These are phyloP conservation scores for Coleophoma eucalyptorum DNA, from an alignment of 2,329 filamentous ascomycete genomes.

Conservation along the genomic window DNA sequence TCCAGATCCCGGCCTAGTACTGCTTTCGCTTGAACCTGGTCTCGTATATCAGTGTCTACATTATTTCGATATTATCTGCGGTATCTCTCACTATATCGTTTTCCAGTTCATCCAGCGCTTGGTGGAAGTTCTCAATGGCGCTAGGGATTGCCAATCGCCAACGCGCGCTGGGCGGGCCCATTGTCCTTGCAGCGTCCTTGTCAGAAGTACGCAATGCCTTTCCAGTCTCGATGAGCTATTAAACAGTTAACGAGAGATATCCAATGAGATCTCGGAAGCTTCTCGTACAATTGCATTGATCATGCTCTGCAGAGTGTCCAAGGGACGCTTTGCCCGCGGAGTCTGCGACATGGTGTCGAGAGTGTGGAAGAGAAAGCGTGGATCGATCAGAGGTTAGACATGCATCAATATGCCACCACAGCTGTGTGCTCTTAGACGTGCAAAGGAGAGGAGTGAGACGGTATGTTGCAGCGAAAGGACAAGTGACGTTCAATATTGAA, in stretches of 20 bases:
- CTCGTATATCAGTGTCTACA: constrained; percentile 3
- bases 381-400: not conserved
- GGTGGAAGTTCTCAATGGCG: constrained; percentile 34
- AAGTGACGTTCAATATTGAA: too few relatives aligned
- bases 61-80: not conserved
- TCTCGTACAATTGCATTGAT: constrained; percentile 51
- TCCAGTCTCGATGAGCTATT: constrained; percentile 54
- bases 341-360: constrained; percentile 13
- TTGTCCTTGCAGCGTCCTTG: constrained; percentile 39
- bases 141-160: constrained; percentile 21
- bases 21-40: constrained; percentile 48
- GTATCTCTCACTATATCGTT: constrained; percentile 46
- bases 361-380: not conserved
- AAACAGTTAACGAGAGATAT: constrained; percentile 4
- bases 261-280: not conserved
- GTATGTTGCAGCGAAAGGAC: too few relatives aligned
- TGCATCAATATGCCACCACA: too few relatives aligned
- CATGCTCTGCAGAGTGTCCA: constrained; percentile 43
- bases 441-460: too few relatives aligned
- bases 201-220: constrained; percentile 49
- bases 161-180: constrained; percentile 20
- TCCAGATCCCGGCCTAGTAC: constrained; percentile 52
- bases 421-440: too few relatives aligned
- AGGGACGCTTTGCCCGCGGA: constrained; percentile 17
- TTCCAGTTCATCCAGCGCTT: constrained; percentile 52